Conservation (phyloP, 257 asterid genomes). For the Capsicum baccatum region DNA sequence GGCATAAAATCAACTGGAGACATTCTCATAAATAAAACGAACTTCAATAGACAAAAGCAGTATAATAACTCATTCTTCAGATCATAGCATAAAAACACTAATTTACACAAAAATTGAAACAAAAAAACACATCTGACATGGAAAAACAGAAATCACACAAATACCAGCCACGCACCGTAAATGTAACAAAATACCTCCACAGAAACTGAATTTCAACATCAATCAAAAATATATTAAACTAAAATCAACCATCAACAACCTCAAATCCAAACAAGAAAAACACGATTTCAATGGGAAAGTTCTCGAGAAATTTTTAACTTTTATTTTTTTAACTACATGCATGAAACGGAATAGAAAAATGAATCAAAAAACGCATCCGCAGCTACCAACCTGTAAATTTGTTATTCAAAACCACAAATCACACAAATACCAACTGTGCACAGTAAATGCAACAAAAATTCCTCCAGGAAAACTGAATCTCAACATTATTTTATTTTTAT, state of each 20-base stretch:
- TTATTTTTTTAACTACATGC: no score
- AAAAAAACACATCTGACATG: neutral
- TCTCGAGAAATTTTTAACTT: neutral
- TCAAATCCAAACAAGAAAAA: conserved; percentile 27
- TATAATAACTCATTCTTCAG: conserved; percentile 36
- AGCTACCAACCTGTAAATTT: no score
- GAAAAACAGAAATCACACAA: conserved; percentile 23
- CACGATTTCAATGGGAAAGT: neutral
- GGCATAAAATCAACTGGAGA: conserved; percentile 11
- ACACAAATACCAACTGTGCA: no score
- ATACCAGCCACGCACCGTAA: neutral
- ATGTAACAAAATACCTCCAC: neutral
- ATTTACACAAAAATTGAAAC: neutral
- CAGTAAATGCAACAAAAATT: no score
- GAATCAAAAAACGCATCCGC: neutral
- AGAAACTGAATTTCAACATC: neutral
- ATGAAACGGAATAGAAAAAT: neutral
- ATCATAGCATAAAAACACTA: conserved; percentile 30
- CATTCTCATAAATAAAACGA: conserved; percentile 27
- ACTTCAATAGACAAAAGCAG: neutral
- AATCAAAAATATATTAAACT: neutral
- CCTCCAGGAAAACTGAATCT: no score
- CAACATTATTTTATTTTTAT: no score
- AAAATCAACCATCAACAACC: neutral
- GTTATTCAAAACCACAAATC: no score